These are phyloP conservation scores for Cercospora canescens DNA, from an alignment of 2,329 filamentous ascomycete species.

Conservation along the genomic window DNA sequence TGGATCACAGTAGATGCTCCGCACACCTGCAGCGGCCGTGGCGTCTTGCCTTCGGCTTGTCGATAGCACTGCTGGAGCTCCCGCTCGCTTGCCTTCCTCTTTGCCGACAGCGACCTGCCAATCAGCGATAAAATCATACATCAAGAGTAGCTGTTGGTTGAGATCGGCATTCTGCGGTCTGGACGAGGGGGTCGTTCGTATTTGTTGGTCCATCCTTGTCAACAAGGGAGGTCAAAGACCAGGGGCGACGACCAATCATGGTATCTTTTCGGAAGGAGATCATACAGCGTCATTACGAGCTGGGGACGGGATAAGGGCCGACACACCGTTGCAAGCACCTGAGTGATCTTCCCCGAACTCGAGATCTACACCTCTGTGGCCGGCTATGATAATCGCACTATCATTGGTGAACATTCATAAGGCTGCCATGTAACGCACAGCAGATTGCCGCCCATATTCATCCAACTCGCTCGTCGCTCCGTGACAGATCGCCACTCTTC, in stretches of 20 bases:
- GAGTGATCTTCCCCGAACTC: neutral
- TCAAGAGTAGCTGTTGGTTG: neutral
- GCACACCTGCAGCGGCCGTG: neutral
- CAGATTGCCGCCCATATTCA: slow-evolving; percentile 12
- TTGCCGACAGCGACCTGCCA: neutral
- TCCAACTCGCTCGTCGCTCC: slow-evolving; percentile 8
- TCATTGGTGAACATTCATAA: slow-evolving; percentile 15
- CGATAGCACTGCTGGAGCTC: neutral
- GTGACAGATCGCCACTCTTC: neutral
- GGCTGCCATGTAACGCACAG: slow-evolving; percentile 20
- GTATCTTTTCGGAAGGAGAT: slow-evolving; percentile 1
- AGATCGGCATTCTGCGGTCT: neutral
- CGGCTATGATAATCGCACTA: slow-evolving; percentile 13
- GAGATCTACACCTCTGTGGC: neutral
- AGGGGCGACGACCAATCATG: neutral
- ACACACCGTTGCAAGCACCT: neutral
- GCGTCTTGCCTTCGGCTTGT: neutral
- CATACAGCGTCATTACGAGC: neutral
- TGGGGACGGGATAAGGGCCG: neutral
- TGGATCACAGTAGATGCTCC: neutral
- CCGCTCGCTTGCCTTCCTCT: neutral
- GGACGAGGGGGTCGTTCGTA: neutral
- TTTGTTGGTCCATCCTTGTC: neutral
- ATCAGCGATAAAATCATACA: neutral
- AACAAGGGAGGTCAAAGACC: neutral